These are phyloP conservation scores for Solanum piurae DNA, from an alignment of 257 asterid genomes.

Conservation along the genomic window DNA sequence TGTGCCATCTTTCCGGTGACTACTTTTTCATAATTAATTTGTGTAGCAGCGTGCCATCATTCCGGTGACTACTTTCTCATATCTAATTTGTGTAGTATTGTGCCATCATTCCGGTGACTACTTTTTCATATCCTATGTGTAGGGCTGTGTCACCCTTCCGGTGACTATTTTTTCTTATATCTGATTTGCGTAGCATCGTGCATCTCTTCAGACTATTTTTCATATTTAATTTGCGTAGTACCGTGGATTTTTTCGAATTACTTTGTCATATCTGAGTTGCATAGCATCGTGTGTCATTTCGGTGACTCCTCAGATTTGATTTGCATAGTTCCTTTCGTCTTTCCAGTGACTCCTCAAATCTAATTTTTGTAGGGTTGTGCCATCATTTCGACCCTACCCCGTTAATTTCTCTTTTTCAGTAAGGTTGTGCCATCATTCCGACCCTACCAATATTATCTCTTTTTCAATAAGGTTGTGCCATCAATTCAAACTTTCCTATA, in stretches of 20 bases:
- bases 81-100: no score
- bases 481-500: background rate
- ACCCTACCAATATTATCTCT: background rate
- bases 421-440: background rate
- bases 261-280: background rate
- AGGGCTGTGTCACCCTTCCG: background rate
- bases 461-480: background rate
- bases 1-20: background rate
- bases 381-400: background rate
- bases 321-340: background rate
- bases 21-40: background rate
- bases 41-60: background rate
- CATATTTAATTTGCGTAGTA: background rate
- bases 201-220: background rate
- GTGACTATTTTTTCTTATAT: background rate
- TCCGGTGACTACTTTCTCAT: background rate
- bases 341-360: background rate
- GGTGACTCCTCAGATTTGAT: background rate
- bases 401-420: background rate
- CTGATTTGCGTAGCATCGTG: background rate
- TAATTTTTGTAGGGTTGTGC: background rate
- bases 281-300: background rate
- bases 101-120: no score
- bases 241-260: background rate
- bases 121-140: background rate